Conservation (phyloP, 148 eudicot species). For the Nepenthes mirabilis region DNA sequence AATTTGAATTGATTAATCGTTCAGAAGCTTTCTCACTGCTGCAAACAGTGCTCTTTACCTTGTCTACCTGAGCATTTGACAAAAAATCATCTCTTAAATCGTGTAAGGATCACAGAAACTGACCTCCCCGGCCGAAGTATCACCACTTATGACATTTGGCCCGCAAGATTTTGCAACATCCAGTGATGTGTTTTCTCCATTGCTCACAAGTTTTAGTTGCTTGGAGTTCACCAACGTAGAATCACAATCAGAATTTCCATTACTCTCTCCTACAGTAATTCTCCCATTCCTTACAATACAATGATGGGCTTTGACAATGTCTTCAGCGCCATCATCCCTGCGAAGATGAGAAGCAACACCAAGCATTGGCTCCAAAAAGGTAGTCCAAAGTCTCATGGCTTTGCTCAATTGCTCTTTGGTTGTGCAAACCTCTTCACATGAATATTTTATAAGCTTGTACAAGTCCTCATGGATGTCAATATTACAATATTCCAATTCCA, state of each 20-base stretch:
- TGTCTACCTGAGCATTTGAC: constrained; percentile 15
- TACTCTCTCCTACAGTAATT: constrained; percentile 24
- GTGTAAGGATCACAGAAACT: constrained; percentile 9
- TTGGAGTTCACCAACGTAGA: constrained; percentile 18
- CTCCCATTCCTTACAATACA: constrained; percentile 14
- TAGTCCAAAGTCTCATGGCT: constrained; percentile 74
- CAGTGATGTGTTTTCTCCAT: constrained; percentile 24
- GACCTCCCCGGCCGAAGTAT: constrained; percentile 24
- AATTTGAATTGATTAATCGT: constrained; percentile 21
- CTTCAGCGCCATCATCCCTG: constrained; percentile 30
- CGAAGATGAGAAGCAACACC: constrained; percentile 35
- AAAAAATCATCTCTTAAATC: constrained; percentile 9
- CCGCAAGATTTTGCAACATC: constrained; percentile 21
- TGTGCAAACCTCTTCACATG: constrained; percentile 71
- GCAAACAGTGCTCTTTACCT: constrained; percentile 14
- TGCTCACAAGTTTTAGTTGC: constrained; percentile 24
- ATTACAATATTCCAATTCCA: constrained; percentile 58
- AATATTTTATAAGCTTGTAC: constrained; percentile 65
- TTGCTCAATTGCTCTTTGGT: constrained; percentile 76
- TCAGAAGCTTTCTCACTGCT: constrained; percentile 24
- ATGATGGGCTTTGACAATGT: constrained; percentile 19
- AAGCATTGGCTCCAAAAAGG: constrained; percentile 76
- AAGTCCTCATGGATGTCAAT: constrained; percentile 68
- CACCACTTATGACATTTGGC: constrained; percentile 21
- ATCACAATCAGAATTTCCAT: constrained; percentile 26